Conservation (phyloP, 2,329 filamentous ascomycete genomes). For the Aspergillus thermomutatus region DNA sequence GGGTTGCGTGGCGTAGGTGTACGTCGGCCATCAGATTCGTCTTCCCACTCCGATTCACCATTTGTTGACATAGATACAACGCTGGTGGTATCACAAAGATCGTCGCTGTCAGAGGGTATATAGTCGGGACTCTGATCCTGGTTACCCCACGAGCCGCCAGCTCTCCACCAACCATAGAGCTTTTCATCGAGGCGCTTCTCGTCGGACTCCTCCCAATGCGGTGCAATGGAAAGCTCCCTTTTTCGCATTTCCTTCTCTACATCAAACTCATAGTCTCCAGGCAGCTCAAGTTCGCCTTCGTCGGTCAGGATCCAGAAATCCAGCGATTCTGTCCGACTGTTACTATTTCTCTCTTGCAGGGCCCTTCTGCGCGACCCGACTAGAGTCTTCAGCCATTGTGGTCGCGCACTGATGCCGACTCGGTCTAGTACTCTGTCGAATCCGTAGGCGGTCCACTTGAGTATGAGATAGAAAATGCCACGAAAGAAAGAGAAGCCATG, state of each 20-base stretch:
- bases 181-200: conserved; percentile 69
- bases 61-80: conserved; percentile 65
- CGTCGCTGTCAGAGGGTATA: conserved; percentile 54
- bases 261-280: conserved; percentile 65
- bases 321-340: conserved; percentile 25
- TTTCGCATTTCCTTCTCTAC: conserved; percentile 76
- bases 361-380: conserved; percentile 27
- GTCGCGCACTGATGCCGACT: conserved; percentile 60
- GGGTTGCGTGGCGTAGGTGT: conserved; percentile 72
- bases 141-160: conserved; percentile 80
- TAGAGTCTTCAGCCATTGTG: conserved; percentile 57
- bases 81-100: conserved; percentile 62
- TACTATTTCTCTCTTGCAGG: conserved; percentile 10
- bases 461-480: conserved; percentile 66
- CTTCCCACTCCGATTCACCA: conserved; percentile 49
- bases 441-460: conserved; percentile 57
- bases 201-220: conserved; percentile 43
- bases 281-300: conserved; percentile 54
- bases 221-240: conserved; percentile 48
- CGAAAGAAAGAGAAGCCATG: conserved; percentile 70
- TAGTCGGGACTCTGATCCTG: conserved; percentile 80
- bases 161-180: conserved; percentile 81
- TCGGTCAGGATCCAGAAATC: conserved; percentile 55
- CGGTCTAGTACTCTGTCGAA: conserved; percentile 53
- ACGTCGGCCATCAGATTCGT: conserved; percentile 49